Evolutionary conservation across 768 basidiomycete species (phyloP).

Genomic region (Boletus insuetus): DNA sequence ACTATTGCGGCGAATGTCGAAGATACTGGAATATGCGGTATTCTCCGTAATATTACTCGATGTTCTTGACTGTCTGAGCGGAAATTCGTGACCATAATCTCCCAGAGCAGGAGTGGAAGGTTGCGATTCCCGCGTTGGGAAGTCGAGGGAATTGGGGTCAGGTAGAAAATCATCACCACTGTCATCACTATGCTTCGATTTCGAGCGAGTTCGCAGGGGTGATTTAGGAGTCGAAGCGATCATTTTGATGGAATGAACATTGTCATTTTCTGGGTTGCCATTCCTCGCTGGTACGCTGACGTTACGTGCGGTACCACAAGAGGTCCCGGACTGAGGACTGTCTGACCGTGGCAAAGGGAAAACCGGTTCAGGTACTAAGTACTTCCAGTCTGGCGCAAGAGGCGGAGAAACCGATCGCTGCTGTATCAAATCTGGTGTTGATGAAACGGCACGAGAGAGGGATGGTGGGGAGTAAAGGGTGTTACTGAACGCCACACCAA

Average conservation of each 20-base stretch:
- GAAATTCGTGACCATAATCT: slow-evolving; percentile 34
- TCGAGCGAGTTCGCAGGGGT: slow-evolving; percentile 45
- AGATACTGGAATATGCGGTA: slow-evolving; percentile 57
- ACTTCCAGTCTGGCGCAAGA: slow-evolving; percentile 37
- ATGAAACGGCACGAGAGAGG: slow-evolving; percentile 49
- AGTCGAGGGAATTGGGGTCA: slow-evolving; percentile 26
- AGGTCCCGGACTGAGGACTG: slow-evolving; percentile 50
- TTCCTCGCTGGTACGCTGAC: slow-evolving; percentile 13
- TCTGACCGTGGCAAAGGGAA: slow-evolving; percentile 54
- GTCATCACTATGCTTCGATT: slow-evolving; percentile 14
- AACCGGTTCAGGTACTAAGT: slow-evolving; percentile 46
- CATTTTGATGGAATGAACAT: slow-evolving; percentile 36
- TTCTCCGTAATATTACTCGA: slow-evolving; percentile 60
- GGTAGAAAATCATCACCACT: slow-evolving; percentile 7
- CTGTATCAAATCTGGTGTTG: slow-evolving; percentile 56
- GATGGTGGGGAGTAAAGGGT: slow-evolving; percentile 31
- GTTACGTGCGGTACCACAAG: slow-evolving; percentile 32
- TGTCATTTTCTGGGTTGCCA: slow-evolving; percentile 34
- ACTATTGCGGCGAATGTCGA: slow-evolving; percentile 48
- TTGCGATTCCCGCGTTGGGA: slow-evolving; percentile 36
- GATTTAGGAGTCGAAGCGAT: slow-evolving; percentile 45
- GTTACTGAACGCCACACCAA: slow-evolving; percentile 32
- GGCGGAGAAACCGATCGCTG: slow-evolving; percentile 40
- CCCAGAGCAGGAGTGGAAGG: slow-evolving; percentile 31
- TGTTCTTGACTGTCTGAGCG: slow-evolving; percentile 59